phyloP scores from a whole-genome alignment of 768 basidiomycete species.

The Serendipita sp. region DNA sequence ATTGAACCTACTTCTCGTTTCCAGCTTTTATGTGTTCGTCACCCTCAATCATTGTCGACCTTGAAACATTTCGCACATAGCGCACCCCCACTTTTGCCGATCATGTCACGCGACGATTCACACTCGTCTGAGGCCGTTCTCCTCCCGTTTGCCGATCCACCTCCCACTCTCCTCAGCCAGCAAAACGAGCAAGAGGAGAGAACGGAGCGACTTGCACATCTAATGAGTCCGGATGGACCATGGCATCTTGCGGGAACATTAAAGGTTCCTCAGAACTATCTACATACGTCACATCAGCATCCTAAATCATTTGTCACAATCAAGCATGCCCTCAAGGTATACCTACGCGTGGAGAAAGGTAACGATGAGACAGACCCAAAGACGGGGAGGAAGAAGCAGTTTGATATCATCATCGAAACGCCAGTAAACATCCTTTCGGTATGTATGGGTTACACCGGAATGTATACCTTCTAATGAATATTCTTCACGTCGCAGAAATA shows the following conservation, averaged over 20 bases:
- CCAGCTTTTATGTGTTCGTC: slow-evolving; percentile 45
- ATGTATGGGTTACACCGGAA: slow-evolving; percentile 18
- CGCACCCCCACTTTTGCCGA: slow-evolving; percentile 17
- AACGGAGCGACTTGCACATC: slow-evolving; percentile 20
- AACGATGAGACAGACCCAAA: slow-evolving; percentile 52
- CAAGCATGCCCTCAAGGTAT: slow-evolving; percentile 61
- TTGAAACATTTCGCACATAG: slow-evolving; percentile 25
- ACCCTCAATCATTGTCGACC: slow-evolving; percentile 49
- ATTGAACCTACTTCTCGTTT: slow-evolving; percentile 48
- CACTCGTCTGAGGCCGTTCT: slow-evolving; percentile 34
- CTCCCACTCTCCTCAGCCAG: neutral
- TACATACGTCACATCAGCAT: slow-evolving; percentile 73
- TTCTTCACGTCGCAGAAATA: neutral
- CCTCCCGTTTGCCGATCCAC: neutral
- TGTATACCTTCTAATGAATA: neutral
- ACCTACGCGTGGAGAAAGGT: slow-evolving; percentile 69
- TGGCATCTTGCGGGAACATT: slow-evolving; percentile 66
- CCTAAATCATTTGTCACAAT: slow-evolving; percentile 58
- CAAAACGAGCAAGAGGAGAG: neutral
- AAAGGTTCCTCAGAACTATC: slow-evolving; percentile 38
- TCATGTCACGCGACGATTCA: slow-evolving; percentile 25
- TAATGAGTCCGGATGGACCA: slow-evolving; percentile 44
- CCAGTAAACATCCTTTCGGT: slow-evolving; percentile 82
- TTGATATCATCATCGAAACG: slow-evolving; percentile 73
- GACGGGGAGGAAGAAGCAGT: slow-evolving; percentile 60